These are phyloP conservation scores for Pestalotiopsis sp. DNA, from an alignment of 2,329 filamentous ascomycete species.

Conservation along the genomic window DNA sequence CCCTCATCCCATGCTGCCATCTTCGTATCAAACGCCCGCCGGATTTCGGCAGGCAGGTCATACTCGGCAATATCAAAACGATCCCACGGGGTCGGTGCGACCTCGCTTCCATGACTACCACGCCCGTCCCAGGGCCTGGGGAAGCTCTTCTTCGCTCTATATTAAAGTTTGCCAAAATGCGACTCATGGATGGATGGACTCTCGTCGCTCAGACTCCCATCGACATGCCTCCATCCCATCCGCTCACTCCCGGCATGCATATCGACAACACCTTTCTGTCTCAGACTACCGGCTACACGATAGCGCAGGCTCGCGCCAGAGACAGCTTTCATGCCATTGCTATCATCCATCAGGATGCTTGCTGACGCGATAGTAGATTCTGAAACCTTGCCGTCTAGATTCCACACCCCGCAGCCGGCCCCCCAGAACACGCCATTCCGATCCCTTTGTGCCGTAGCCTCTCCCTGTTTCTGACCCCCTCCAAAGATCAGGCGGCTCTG, in stretches of 20 bases:
- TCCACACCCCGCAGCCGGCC: neutral
- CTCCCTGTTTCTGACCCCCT: neutral
- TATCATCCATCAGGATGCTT: no score
- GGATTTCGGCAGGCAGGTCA: neutral
- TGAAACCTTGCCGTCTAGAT: neutral
- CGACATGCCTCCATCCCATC: no score
- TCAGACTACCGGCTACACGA: no score
- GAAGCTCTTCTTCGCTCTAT: neutral
- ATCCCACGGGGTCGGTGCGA: neutral
- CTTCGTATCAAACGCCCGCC: neutral
- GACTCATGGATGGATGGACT: no score
- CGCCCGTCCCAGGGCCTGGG: neutral
- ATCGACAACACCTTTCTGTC: no score
- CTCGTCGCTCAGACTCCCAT: no score
- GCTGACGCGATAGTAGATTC: no score
- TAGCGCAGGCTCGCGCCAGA: no score
- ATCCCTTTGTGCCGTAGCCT: neutral
- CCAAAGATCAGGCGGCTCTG: neutral
- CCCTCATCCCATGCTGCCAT: neutral
- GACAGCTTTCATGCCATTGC: no score
- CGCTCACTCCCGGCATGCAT: no score
- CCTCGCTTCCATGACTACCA: neutral
- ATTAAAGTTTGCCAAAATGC: no score
- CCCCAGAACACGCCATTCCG: neutral
- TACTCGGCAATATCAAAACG: neutral